Evolutionary conservation across 2,329 filamentous ascomycete genomes (phyloP).

Genomic region (Ceratocystis colombiana): DNA sequence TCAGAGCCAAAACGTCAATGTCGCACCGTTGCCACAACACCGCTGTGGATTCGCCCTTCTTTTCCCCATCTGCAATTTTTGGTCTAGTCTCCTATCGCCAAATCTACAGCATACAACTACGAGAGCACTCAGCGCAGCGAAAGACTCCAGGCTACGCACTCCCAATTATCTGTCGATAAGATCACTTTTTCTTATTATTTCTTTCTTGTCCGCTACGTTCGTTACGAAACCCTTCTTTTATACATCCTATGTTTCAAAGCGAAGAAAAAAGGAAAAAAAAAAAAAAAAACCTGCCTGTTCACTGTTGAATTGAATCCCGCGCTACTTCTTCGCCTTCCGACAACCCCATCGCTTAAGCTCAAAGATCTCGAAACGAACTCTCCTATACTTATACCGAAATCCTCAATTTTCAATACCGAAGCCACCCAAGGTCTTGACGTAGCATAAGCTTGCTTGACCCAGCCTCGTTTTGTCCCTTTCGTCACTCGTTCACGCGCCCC

Average conservation of each 20-base stretch:
- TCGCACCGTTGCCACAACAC: constrained; percentile 7
- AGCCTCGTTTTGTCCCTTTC: constrained; percentile 7
- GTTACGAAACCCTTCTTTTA: neutral
- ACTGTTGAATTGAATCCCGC: neutral
- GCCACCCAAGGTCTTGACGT: neutral
- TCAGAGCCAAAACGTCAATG: neutral
- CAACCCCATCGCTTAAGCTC: neutral
- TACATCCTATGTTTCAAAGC: neutral
- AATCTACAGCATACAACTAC: neutral
- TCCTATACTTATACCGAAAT: neutral
- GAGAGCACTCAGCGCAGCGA: neutral
- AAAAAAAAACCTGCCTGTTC: neutral
- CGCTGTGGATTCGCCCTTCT: constrained; percentile 8
- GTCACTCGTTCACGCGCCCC: neutral
- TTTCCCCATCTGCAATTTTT: neutral
- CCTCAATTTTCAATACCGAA: neutral
- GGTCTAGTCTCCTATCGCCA: neutral
- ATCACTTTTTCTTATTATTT: neutral
- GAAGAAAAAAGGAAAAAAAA: neutral
- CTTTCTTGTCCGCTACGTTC: neutral
- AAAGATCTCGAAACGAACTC: neutral
- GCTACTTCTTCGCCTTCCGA: neutral
- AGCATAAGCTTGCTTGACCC: neutral
- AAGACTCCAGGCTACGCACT: neutral
- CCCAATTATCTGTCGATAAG: too few species aligned